These are phyloP conservation scores for Flaveria floridana DNA, from an alignment of 140 eudicot species.

Conservation along the genomic window DNA sequence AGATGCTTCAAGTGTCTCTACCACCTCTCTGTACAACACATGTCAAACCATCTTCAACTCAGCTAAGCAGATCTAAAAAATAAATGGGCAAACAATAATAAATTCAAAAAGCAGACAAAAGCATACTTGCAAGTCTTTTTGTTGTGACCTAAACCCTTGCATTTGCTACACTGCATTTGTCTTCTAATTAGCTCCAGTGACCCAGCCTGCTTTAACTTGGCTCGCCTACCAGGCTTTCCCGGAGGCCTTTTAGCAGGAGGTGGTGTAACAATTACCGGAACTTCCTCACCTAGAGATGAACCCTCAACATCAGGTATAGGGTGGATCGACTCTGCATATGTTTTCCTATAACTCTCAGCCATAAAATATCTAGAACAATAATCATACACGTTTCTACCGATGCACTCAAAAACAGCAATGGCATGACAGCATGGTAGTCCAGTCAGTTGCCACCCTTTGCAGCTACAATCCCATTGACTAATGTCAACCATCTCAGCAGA, in stretches of 20 bases:
- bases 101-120: not conserved
- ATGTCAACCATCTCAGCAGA: conserved; percentile 60
- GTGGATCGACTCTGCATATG: conserved; percentile 63
- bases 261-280: conserved; percentile 53
- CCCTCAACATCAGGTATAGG: conserved; percentile 69
- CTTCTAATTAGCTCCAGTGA: conserved; percentile 54
- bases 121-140: conserved; percentile 79
- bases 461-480: conserved; percentile 70
- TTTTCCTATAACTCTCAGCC: conserved; percentile 55
- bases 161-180: conserved; percentile 84
- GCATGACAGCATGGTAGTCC: conserved; percentile 92
- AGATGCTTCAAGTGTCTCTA: conserved; percentile 20
- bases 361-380: conserved; percentile 70
- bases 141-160: conserved; percentile 87
- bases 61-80: not conserved
- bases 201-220: conserved; percentile 58
- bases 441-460: conserved; percentile 75
- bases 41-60: not conserved
- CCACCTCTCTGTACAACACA: conserved; percentile 21
- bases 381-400: conserved; percentile 59
- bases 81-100: not conserved
- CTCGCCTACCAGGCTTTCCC: conserved; percentile 61
- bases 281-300: conserved; percentile 44
- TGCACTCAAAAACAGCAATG: conserved; percentile 56
- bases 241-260: conserved; percentile 74